These are phyloP conservation scores for Diutina neorugosa DNA, from an alignment of 1,139 yeast species.

Conservation along the genomic window DNA sequence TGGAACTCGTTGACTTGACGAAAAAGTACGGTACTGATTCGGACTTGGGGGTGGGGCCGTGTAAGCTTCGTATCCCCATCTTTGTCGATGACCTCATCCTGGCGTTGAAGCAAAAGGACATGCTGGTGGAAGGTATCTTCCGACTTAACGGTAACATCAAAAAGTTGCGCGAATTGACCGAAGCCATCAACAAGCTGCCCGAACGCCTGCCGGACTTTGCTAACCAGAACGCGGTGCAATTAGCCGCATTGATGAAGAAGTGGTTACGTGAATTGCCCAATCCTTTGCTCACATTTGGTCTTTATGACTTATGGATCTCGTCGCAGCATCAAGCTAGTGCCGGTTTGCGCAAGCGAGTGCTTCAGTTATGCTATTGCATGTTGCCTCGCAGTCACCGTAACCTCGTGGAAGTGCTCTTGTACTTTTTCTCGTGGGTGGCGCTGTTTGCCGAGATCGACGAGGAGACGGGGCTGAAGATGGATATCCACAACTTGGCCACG, in stretches of 20 bases:
- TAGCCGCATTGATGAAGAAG: conserved; percentile 88
- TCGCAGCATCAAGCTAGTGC: conserved; percentile 18
- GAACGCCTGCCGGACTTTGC: conserved; percentile 60
- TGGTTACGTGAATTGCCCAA: conserved; percentile 88
- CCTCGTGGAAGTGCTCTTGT: conserved; percentile 72
- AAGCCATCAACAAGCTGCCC: conserved; percentile 65
- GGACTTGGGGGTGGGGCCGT: conserved; percentile 78
- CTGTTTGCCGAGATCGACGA: conserved; percentile 86
- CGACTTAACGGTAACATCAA: conserved; percentile 94
- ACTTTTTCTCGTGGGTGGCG: conserved; percentile 90
- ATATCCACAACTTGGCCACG: conserved; percentile 86
- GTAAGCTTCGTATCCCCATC: conserved; percentile 70
- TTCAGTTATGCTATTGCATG: conserved; percentile 67
- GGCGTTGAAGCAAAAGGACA: conserved; percentile 81
- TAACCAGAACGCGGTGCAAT: conserved; percentile 77
- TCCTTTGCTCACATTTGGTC: conserved; percentile 68
- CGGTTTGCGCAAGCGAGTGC: conserved; percentile 39
- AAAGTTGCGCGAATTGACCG: conserved; percentile 62
- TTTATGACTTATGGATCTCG: conserved; percentile 73
- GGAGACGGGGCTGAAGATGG: conserved; percentile 92
- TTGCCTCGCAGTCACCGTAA: conserved; percentile 78
- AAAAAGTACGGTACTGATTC: conserved; percentile 77
- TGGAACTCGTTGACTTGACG: conserved; percentile 59
- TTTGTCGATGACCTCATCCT: conserved; percentile 77
- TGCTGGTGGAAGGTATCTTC: conserved; percentile 95